Evolutionary conservation across 768 basidiomycete species (phyloP), one percentile per base, ranked within the genome.

Genomic region (Mycena kentingensis): DNA sequence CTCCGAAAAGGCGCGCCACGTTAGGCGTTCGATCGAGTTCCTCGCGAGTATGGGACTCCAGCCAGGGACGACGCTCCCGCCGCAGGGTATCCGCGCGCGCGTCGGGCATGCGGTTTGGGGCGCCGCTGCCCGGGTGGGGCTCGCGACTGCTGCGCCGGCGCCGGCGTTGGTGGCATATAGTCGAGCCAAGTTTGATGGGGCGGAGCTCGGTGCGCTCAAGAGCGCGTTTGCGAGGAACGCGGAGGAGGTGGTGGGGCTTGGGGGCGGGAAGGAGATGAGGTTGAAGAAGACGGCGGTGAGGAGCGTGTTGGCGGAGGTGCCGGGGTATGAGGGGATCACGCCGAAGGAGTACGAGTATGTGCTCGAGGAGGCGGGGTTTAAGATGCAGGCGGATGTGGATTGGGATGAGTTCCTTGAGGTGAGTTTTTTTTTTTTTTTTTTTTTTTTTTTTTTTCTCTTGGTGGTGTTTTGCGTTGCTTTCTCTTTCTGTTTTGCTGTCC

Each of bases 361-460:
- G 1, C 76, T 95, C 46, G 77, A 78, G 49, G 85, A 88, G 65
- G 85, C 88, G 54, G 93, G 90, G 3, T 82, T 90, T 67, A 70
- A 73, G 43, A 68, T 70, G 19, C 74, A 77, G 60, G 68, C 70
- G 25, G 77, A 79, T 24, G 70, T 97, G 41, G 83, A 85, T 55
- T 84, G 92, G 62, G 89, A 95, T 58, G 90, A 91, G 64, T 95
- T 95, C 67, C 75, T 94, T 43, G 92, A 95, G 82, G 90, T 90
- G 58, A 13, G 84, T 71, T 22, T 29, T n/a, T 13, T 46, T 31
- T 51, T 53, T 15, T 16, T 21, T 47, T 45, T 50, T 39, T 35
- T 46, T 52, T 27, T 46, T 50, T n/a, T n/a, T n/a, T n/a, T n/a
- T n/a, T n/a, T n/a, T n/a, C n/a, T n/a, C n/a, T n/a, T n/a, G n/a